These are phyloP conservation scores for Leccinum variicolor DNA, from an alignment of 768 basidiomycete species.

Conservation along the genomic window DNA sequence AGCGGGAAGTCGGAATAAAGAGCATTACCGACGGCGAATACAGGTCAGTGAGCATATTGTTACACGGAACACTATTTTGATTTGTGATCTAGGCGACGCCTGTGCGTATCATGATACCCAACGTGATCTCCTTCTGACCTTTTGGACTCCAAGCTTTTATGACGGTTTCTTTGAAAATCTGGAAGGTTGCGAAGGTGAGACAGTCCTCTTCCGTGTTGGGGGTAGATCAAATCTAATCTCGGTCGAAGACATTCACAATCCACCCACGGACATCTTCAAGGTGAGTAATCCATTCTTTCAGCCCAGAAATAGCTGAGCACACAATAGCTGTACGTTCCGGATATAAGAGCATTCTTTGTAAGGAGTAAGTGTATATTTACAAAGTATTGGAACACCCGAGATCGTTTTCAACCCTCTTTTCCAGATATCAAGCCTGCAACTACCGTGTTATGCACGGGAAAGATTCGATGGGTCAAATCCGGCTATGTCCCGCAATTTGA, in stretches of 20 bases:
- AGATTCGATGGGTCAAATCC: not conserved
- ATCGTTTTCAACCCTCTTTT: not conserved
- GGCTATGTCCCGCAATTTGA: not conserved
- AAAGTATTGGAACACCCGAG: not conserved
- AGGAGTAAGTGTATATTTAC: not conserved
- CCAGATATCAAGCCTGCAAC: not conserved
- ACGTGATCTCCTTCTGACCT: not conserved
- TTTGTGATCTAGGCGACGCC: not conserved
- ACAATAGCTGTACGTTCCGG: not conserved
- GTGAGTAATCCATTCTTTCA: not conserved
- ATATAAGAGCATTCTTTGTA: not conserved
- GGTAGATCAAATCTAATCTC: not conserved
- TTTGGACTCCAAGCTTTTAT: not conserved
- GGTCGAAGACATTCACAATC: not conserved
- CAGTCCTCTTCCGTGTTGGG: not conserved
- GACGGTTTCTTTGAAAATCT: not conserved
- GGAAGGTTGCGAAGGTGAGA: not conserved
- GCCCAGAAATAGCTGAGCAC: not conserved
- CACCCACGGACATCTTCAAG: not conserved
- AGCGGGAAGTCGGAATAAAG: constrained; percentile 40
- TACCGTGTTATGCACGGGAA: not conserved
- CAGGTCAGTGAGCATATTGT: constrained; percentile 24
- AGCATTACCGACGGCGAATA: constrained; percentile 43
- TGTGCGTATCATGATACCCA: not conserved
- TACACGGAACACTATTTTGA: not conserved